Base-by-base conservation (phyloP, 2,329 filamentous ascomycete genomes). In the Penicillium sp. region DNA sequence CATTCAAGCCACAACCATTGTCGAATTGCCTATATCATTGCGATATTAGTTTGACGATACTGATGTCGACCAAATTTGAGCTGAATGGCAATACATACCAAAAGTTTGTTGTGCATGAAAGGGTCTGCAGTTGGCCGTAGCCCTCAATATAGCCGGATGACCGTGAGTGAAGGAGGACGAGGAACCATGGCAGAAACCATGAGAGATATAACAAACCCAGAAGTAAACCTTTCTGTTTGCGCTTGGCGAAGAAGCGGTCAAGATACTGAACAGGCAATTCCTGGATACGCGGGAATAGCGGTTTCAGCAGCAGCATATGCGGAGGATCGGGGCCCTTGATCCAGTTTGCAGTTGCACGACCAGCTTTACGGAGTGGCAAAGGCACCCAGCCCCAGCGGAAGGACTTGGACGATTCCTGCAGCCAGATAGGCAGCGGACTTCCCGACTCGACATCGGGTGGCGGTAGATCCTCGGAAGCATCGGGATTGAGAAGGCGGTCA, bases 1-100 rank as follows among this genome's bases (percentile, higher is more conserved):
- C 82, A 60, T 84, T 80, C 3, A 83, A 60, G 9, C 82, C 82
- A 63, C 82, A 84, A 36, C 68, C 67, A 52, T 80, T 80, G 19
- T 73, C 76, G 40, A 63, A 59, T 24, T 68, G 62, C 76, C 76
- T 78, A 33, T 6, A 55, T 24, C 45, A 52, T 33, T 61, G 39
- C 6, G 0, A 40, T 11, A 18, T 60, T 46, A 60, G 60, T 45
- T 6, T 42, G 14, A 24, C 6, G 28, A 14, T 31, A 29, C 21
- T 3, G 3, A 47, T 34, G 14, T n/a, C 2, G 26, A 1, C 9
- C 3, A 24, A 0, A n/a, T 24, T 11, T 13, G 11, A 23, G 10
- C 14, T 37, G 8, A 10, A 23, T 29, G 10, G 9, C 18, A 14
- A 28, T 42, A 58, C 66, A 31, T 60, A 78, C 79, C 79, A 81